phyloP scores from a whole-genome alignment of 2,329 filamentous ascomycete genomes.

The Neophaeococcomyces mojaviensis region DNA sequence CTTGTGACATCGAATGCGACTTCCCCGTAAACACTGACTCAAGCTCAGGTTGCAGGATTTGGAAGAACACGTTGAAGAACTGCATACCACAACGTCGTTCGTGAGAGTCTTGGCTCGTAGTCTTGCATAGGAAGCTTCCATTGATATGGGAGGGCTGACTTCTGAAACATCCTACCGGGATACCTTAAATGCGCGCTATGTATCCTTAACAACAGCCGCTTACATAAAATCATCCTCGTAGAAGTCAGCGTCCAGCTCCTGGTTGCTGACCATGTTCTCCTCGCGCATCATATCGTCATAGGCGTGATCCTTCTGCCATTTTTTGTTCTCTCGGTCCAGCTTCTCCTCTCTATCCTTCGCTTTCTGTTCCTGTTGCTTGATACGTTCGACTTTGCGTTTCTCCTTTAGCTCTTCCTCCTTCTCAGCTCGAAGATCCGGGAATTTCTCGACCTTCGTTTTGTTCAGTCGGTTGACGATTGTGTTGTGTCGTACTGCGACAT shows the following conservation, averaged over 20 bases:
- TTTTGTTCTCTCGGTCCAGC: slow-evolving; percentile 78
- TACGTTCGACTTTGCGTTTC: slow-evolving; percentile 60
- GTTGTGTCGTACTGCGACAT: slow-evolving; percentile 77
- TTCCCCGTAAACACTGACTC: too few species aligned
- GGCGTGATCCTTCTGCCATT: slow-evolving; percentile 94
- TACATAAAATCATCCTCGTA: slow-evolving; percentile 95
- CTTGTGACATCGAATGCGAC: too few species aligned
- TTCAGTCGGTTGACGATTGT: slow-evolving; percentile 93
- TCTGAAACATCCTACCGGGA: too few species aligned
- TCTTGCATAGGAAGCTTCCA: too few species aligned
- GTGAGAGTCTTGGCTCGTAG: too few species aligned
- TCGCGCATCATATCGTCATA: slow-evolving; percentile 89
- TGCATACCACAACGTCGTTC: too few species aligned
- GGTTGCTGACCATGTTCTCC: slow-evolving; percentile 80
- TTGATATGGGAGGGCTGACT: too few species aligned
- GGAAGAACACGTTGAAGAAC: too few species aligned
- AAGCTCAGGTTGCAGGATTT: too few species aligned
- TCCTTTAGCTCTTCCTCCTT: slow-evolving; percentile 68
- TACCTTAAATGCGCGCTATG: too few species aligned
- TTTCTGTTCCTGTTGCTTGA: slow-evolving; percentile 33
- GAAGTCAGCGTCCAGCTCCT: slow-evolving; percentile 63
- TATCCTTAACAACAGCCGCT: too few species aligned
- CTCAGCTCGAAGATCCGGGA: slow-evolving; percentile 74
- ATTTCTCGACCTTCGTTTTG: slow-evolving; percentile 87
- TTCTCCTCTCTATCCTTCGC: slow-evolving; percentile 36